Base-by-base conservation (phyloP, 345 rosid genomes). In the Punica granatum region DNA sequence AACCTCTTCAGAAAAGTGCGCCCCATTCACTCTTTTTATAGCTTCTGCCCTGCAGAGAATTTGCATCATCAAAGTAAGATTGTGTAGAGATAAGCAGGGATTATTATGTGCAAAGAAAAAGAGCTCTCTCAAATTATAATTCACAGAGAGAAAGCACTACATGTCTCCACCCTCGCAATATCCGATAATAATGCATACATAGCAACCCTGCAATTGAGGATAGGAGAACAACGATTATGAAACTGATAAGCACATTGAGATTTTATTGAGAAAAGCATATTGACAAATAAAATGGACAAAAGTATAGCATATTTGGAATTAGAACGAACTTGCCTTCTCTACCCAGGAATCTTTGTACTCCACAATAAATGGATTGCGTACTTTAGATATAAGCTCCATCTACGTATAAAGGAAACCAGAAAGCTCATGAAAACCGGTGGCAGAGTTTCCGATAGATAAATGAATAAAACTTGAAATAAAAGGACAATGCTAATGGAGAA, bases 261-360 rank as follows among this genome's bases (percentile, higher is more conserved):
- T 37, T 41, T 31, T 16, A 31, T 26, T 43, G 28, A 59, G 64
- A 33, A 33, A 23, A 65, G 48, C 39, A 16, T 32, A 44, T 8
- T 60, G 6, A 53, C 39, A 43, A 35, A 63, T 6, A 35, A 26
- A 66, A 66, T 39, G 32, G n/a, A 33, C 15, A 44, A 16, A 28
- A 28, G 28, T 33, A 36, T 5, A 15, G 18, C 25, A 32, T 16
- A 19, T 66, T 23, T 18, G 7, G 18, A 34, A 71, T 28, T 23
- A 46, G 53, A 18, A 66, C 42, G 13, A 44, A 35, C 76, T 72
- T 42, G 88, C 99, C 93, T 83, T 94, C 78, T 94, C 99, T 32
- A 94, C 97, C 97, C 99, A 94, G 53, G 97, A 94, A 74, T 94
- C 99, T 76, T 91, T 94, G 86, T 91, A 94, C 74, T 94, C 95